phyloP scores from a whole-genome alignment of 1,284 basidiomycete species.

The Meira miltonrushii region DNA sequence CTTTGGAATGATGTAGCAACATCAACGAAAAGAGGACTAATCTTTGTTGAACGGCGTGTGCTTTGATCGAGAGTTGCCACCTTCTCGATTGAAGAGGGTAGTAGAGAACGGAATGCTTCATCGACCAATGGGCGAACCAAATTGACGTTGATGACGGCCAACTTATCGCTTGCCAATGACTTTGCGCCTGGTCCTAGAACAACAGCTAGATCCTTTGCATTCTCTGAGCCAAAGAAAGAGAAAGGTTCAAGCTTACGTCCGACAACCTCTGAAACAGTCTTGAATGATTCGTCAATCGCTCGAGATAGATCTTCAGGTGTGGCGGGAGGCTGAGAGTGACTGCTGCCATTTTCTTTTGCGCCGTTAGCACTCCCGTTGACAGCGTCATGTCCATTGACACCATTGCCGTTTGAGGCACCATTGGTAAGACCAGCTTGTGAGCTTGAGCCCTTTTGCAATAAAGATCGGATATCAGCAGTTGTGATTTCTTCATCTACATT shows the following conservation, averaged over 20 bases:
- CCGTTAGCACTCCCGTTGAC: too few species aligned
- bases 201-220: conserved; percentile 36
- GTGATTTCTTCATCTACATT: too few species aligned
- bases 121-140: conserved; percentile 71
- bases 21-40: conserved; percentile 81
- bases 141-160: conserved; percentile 66
- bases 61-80: conserved; percentile 78
- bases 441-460: too few species aligned
- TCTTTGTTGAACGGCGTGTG: conserved; percentile 70
- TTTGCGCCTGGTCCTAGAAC: conserved; percentile 41
- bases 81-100: conserved; percentile 64
- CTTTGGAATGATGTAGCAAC: conserved; percentile 69
- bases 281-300: conserved; percentile 32
- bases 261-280: conserved; percentile 31
- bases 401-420: too few species aligned
- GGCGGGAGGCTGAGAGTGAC: conserved; percentile 3
- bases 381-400: too few species aligned
- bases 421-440: too few species aligned
- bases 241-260: conserved; percentile 40
- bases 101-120: conserved; percentile 60
- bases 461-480: too few species aligned
- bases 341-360: background rate
- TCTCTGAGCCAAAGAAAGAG: conserved; percentile 30
- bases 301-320: conserved; percentile 26
- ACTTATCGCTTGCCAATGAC: conserved; percentile 48